Base-by-base conservation (phyloP, 768 basidiomycete genomes). In the Boletales sp. region DNA sequence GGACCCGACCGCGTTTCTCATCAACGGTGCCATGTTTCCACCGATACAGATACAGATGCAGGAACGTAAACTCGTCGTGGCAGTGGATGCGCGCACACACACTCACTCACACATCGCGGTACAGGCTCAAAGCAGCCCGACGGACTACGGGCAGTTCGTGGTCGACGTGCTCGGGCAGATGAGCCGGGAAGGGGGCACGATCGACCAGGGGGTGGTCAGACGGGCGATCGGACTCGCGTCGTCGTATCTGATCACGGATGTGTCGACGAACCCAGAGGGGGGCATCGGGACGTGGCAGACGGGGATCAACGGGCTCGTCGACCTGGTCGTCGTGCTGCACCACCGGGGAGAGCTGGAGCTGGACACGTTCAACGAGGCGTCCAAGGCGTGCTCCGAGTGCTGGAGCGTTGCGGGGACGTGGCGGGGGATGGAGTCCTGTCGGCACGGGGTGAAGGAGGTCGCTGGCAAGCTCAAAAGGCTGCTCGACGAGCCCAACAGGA, bases 211-310 rank as follows among this genome's bases (percentile, higher is more conserved):
- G 13, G 59, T 77, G 34, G 72, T 90, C 37, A 79, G 84, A 49
- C 79, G 79, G 34, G 86, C 82, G 60, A 71, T 90, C 41, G 76
- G 75, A 14, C 80, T 90, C 35, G 78, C 89, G 13, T 84, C 89
- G 2, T 87, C 88, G n/a, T 89, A 84, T 61, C 79, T 90, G 40
- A 64, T 92, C 51, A 82, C 87, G 12, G 89, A 92, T 67, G 76
- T 78, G 1, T 82, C 81, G 49, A 88, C 69, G 55, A 81, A 83
- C 59, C 72, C 80, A 0, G 75, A 76, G 33, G 62, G 61, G 1
- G 90, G 87, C 1, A 67, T 82, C 21, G 54, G 59, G 13, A 78
- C 82, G 9, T 92, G 89, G 89, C 74, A 72, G 50, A 69, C 71
- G 7, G 89, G 89, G 3, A 79, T 92, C 60, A 76, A 75, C 65